Evolutionary conservation across 2,329 filamentous ascomycete species (phyloP).

Genomic region (Paecilomyces sp.): DNA sequence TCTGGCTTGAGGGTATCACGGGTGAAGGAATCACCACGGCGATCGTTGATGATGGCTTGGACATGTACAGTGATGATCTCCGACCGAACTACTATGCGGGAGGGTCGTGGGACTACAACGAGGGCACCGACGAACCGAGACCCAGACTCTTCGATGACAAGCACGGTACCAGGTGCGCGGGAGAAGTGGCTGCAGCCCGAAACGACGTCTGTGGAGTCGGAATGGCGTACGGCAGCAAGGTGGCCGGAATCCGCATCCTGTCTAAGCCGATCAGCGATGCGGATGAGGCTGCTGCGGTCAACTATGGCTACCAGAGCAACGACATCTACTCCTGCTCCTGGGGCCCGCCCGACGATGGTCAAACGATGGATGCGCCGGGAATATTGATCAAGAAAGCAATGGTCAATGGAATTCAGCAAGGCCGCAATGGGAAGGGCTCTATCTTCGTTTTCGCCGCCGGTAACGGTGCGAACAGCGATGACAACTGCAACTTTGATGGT

Average conservation of each 20-base stretch:
- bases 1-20: conserved; percentile 87
- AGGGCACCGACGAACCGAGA: conserved; percentile 67
- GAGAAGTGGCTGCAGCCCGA: conserved; percentile 84
- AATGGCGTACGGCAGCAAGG: conserved; percentile 83
- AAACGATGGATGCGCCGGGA: conserved; percentile 88
- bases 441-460: conserved; percentile 96
- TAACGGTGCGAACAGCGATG: conserved; percentile 77
- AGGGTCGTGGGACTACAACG: conserved; percentile 96
- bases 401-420: conserved; percentile 84
- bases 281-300: conserved; percentile 87
- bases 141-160: conserved; percentile 77
- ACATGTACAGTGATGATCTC: conserved; percentile 90
- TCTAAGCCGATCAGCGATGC: conserved; percentile 85
- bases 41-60: conserved; percentile 91
- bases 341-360: conserved; percentile 91
- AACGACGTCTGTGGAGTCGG: conserved; percentile 95
- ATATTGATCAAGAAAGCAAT: conserved; percentile 84
- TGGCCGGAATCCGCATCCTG: conserved; percentile 87
- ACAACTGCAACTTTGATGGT: conserved; percentile 99
- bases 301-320: conserved; percentile 84
- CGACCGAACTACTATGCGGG: conserved; percentile 89
- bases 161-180: conserved; percentile 90
- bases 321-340: conserved; percentile 98
- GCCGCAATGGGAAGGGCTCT: conserved; percentile 73
- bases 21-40: conserved; percentile 84